A percentile compares a stretch with the other conserved stretches of the same genome.
Evolutionary conservation across 164 flowering plant species (phyloP).

Genomic region (Amborella trichopoda): DNA sequence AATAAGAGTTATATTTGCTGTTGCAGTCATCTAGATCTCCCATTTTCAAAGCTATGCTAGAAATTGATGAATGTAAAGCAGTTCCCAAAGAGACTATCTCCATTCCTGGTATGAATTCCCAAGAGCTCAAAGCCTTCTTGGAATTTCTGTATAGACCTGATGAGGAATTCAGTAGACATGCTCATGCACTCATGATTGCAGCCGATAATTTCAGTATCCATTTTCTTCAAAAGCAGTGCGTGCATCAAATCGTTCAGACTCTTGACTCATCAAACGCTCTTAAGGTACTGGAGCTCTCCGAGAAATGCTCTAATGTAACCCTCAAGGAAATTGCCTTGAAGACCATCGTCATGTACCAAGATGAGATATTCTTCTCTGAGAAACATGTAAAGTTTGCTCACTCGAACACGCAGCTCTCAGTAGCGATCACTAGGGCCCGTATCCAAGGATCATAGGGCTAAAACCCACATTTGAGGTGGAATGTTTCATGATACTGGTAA

Average conservation of each 20-base stretch:
- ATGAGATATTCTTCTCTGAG: constrained; percentile 45
- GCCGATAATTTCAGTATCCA: constrained; percentile 72
- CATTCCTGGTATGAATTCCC: constrained; percentile 49
- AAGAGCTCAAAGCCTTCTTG: constrained; percentile 60
- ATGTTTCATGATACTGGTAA: too few relatives aligned
- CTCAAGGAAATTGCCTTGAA: constrained; percentile 50
- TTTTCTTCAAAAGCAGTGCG: constrained; percentile 50
- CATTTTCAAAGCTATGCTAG: constrained; percentile 68
- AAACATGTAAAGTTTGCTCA: constrained; percentile 47
- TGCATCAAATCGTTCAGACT: constrained; percentile 31
- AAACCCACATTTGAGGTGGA: too few relatives aligned
- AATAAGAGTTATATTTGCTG: too few relatives aligned
- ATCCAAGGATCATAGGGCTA: too few relatives aligned
- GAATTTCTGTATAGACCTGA: constrained; percentile 55
- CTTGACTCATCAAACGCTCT: constrained; percentile 46
- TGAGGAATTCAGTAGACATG: constrained; percentile 41
- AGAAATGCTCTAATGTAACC: constrained; percentile 30
- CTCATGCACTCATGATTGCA: constrained; percentile 40
- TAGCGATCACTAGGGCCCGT: constrained; percentile 67
- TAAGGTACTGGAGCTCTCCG: constrained; percentile 55
- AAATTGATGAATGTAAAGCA: constrained; percentile 68
- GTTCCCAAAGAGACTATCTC: constrained; percentile 37
- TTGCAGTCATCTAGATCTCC: constrained; percentile 74
- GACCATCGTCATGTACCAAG: constrained; percentile 47
- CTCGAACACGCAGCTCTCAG: constrained; percentile 56